Conservation (phyloP, 495 filamentous ascomycete species). For the Aspergillus heteromorphus region DNA sequence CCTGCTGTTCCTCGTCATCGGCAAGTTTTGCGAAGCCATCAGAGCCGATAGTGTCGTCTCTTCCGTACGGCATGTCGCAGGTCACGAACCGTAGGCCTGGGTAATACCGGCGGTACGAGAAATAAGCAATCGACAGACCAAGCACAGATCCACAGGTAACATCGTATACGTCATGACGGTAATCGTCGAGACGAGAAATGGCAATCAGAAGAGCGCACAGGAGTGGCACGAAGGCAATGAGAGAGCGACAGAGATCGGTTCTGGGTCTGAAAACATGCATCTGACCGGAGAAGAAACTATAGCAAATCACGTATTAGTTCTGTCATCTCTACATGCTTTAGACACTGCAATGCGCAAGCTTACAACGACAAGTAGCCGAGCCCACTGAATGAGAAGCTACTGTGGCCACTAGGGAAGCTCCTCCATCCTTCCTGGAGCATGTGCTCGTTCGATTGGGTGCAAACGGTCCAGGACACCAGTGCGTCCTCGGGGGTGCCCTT, state of each 20-base stretch:
- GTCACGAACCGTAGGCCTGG: constrained; percentile 41
- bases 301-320: background rate
- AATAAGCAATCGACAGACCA: constrained; percentile 69
- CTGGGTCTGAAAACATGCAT: constrained; percentile 72
- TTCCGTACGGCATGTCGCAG: constrained; percentile 54
- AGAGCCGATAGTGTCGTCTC: constrained; percentile 23
- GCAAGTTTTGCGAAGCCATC: constrained; percentile 41
- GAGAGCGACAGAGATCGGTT: constrained; percentile 59
- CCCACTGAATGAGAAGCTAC: constrained; percentile 78
- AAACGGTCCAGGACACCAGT: constrained; percentile 71
- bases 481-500: constrained; percentile 56
- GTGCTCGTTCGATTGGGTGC: constrained; percentile 72
- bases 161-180: constrained; percentile 92
- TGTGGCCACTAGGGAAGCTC: constrained; percentile 87
- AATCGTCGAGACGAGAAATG: constrained; percentile 88
- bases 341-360: constrained; percentile 8
- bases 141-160: constrained; percentile 72
- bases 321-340: background rate
- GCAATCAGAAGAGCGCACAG: constrained; percentile 82
- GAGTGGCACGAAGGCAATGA: constrained; percentile 58
- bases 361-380: constrained; percentile 73
- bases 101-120: constrained; percentile 74
- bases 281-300: constrained; percentile 69
- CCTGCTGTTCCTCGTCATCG: constrained; percentile 46
- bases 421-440: constrained; percentile 88